These are phyloP conservation scores for Sanghuangporus sanghuang DNA, from an alignment of 1,284 basidiomycete species.

Conservation along the genomic window DNA sequence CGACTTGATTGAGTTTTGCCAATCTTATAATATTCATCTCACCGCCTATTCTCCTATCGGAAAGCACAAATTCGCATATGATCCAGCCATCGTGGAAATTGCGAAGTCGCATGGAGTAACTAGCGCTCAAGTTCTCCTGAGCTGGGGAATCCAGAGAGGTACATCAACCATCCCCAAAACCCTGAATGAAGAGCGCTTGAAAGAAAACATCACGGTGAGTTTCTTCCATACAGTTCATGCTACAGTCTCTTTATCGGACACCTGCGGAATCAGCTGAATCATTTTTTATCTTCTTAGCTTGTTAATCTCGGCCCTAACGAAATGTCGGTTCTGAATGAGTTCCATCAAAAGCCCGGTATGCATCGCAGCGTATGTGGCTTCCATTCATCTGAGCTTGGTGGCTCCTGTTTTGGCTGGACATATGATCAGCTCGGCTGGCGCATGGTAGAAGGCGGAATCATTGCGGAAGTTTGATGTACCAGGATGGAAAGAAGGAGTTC, in stretches of 20 bases:
- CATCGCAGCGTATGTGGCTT: slow-evolving; percentile 38
- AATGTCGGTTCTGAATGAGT: slow-evolving; percentile 28
- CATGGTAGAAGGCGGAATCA: slow-evolving; percentile 18
- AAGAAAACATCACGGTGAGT: slow-evolving; percentile 34
- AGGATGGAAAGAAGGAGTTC: too few relatives aligned
- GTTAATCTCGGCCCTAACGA: slow-evolving; percentile 20
- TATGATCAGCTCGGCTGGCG: slow-evolving; percentile 47
- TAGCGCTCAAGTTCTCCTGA: slow-evolving; percentile 47
- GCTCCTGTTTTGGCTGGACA: slow-evolving; percentile 47
- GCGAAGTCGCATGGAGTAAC: slow-evolving; percentile 40
- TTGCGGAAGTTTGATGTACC: neutral
- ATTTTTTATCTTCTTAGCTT: slow-evolving; percentile 24
- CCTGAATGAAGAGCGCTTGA: slow-evolving; percentile 34
- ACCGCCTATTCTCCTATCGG: slow-evolving; percentile 78
- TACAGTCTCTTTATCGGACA: neutral
- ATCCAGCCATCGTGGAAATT: slow-evolving; percentile 34
- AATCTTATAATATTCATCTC: slow-evolving; percentile 55
- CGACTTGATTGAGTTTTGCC: slow-evolving; percentile 58
- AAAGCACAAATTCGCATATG: slow-evolving; percentile 4
- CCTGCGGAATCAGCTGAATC: neutral
- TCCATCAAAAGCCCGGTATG: slow-evolving; percentile 42
- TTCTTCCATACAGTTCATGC: neutral
- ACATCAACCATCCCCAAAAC: slow-evolving; percentile 43
- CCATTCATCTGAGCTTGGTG: slow-evolving; percentile 31
- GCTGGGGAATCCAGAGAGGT: slow-evolving; percentile 44